phyloP scores from a whole-genome alignment of 371 early-diverging fungal species.

The Dipsacomyces acuminosporus region DNA sequence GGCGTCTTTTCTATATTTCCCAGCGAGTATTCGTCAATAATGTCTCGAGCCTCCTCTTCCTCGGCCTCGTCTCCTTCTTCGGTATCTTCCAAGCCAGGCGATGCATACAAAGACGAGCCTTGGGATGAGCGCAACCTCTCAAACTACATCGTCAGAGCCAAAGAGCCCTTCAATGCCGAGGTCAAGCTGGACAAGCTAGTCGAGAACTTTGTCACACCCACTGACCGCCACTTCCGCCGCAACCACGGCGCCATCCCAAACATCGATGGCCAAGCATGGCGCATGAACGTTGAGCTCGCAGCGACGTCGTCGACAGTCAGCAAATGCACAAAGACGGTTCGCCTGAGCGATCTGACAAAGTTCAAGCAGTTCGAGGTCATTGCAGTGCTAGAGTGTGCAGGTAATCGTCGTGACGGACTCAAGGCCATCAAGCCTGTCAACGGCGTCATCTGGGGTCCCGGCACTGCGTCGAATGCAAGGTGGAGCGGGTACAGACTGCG shows the following conservation, averaged over 20 bases:
- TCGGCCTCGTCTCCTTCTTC: no score
- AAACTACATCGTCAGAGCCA: slow-evolving; percentile 35
- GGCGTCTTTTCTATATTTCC: no score
- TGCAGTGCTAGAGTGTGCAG: slow-evolving; percentile 63
- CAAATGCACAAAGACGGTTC: slow-evolving; percentile 25
- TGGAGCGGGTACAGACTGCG: slow-evolving; percentile 77
- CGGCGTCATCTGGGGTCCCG: slow-evolving; percentile 73
- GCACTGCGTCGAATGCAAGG: slow-evolving; percentile 69
- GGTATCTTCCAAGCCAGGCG: no score
- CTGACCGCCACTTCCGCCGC: slow-evolving; percentile 52
- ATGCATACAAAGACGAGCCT: slow-evolving; percentile 39
- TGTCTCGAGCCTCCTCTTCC: no score
- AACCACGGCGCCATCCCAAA: slow-evolving; percentile 84
- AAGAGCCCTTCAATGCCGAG: slow-evolving; percentile 48
- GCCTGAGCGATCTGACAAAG: slow-evolving; percentile 53
- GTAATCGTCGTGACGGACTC: slow-evolving; percentile 78
- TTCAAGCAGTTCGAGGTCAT: slow-evolving; percentile 39
- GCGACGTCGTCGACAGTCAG: slow-evolving; percentile 12
- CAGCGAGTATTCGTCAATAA: no score
- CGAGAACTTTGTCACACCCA: slow-evolving; percentile 49
- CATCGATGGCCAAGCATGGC: slow-evolving; percentile 46
- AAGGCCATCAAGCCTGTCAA: slow-evolving; percentile 67
- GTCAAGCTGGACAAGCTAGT: slow-evolving; percentile 30
- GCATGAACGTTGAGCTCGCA: slow-evolving; percentile 43
- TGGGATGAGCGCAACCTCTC: slow-evolving; percentile 27